Percentiles rank a stretch among this genome's conserved stretches.
Conservation (phyloP, 2,329 filamentous ascomycete species). For the Pseudocercospora cruenta region DNA sequence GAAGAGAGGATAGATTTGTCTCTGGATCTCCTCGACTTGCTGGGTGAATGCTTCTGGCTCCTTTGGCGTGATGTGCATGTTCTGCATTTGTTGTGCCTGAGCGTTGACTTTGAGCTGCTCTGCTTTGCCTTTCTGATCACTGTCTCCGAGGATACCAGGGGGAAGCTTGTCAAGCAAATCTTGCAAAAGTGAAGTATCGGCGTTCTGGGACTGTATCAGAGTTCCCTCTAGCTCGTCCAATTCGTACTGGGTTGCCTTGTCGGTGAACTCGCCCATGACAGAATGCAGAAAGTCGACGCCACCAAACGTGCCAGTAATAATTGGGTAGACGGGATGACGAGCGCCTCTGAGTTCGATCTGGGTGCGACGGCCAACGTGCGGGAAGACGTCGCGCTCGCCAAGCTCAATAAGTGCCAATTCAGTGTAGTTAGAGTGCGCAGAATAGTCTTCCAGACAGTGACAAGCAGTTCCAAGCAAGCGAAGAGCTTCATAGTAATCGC, state of each 20-base stretch:
- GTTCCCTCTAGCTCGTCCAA: constrained; percentile 86
- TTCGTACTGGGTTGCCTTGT: constrained; percentile 90
- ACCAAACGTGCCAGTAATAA: constrained; percentile 90
- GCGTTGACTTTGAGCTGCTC: constrained; percentile 80
- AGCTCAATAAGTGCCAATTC: constrained; percentile 87
- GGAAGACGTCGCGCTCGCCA: constrained; percentile 79
- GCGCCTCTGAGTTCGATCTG: constrained; percentile 70
- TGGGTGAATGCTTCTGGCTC: constrained; percentile 81
- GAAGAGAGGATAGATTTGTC: constrained; percentile 85
- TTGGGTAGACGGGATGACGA: constrained; percentile 70
- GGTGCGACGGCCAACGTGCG: constrained; percentile 81
- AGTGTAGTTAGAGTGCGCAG: constrained; percentile 90
- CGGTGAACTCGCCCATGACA: constrained; percentile 76
- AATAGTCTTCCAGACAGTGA: constrained; percentile 90
- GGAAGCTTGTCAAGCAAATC: constrained; percentile 82
- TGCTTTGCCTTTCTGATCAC: constrained; percentile 74
- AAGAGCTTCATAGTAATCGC: constrained; percentile 85
- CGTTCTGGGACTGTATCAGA: constrained; percentile 64
- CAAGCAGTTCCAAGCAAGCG: constrained; percentile 83
- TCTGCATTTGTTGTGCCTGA: constrained; percentile 72
- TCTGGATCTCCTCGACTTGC: constrained; percentile 73
- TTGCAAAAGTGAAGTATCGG: constrained; percentile 74
- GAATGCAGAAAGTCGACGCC: constrained; percentile 82
- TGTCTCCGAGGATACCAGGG: constrained; percentile 74
- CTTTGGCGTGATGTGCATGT: constrained; percentile 72